Evolutionary conservation across 441 rosid genomes (phyloP), one percentile per base, ranked within the genome.

Genomic region (Erysimum cheiri): DNA sequence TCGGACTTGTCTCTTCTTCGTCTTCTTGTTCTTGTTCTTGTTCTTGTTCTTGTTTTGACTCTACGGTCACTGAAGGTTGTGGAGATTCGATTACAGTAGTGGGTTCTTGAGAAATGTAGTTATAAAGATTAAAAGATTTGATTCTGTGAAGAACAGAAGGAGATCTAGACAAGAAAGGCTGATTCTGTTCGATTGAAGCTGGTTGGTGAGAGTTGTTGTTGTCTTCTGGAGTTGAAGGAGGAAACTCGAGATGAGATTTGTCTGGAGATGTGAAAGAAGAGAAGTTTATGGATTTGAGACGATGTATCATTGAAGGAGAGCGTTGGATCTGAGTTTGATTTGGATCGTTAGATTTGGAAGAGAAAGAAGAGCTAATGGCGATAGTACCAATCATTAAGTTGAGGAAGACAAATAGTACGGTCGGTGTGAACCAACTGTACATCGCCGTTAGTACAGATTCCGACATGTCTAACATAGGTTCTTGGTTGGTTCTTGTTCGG

Each of bases 351-450:
- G 50, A 39, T 71, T 77, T 78, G 36, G 83, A 59, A 47, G 87
- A 77, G 13, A 87, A 69, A 60, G 74, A 80, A 0, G 97, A 90
- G 58, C 80, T 81, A 8, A 91, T 61, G 72, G 71, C 79, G 61
- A 93, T 87, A 69, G 97, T 86, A 49, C 88, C 94, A 43, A 93
- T 91, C 86, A 86, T 78, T 47, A 93, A 63, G 72, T 93, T 91
- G 76, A 93, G 94, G 84, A 93, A 76, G 69, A 89, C 69, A 48
- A 93, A 91, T 57, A 91, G 88, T 10, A 89, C 86, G 9, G 94
- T 72, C 0, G 97, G 97, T 9, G 98, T 90, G 32, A 88, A 85
- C 98, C 98, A 93, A 72, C 96, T 91, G 79, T 79, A 80, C 68
- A 91, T 73, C 33, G 91, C 78, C 41, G 92, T 84, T 83, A 92